Evolutionary conservation across 164 flowering plant genomes (phyloP).

Genomic region (Santalum album): DNA sequence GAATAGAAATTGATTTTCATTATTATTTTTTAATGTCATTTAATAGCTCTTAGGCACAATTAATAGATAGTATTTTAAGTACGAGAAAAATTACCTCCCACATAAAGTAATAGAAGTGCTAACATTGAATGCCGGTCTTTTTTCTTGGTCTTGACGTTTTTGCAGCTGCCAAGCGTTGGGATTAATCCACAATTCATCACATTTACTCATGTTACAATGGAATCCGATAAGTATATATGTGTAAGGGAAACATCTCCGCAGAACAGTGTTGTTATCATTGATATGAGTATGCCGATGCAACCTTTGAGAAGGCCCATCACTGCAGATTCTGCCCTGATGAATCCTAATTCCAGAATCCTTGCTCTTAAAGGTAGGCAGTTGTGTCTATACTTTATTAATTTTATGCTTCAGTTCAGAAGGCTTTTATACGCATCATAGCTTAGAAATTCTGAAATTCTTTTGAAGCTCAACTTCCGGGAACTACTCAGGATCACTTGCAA

Average conservation of each 20-base stretch:
- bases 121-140: slow-evolving; percentile 4
- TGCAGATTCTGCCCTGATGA: slow-evolving; percentile 98
- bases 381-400: background rate
- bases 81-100: background rate
- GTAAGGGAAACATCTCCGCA: slow-evolving; percentile 97
- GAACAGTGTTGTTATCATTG: slow-evolving; percentile 91
- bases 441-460: slow-evolving; percentile 12
- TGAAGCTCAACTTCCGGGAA: slow-evolving; percentile 96
- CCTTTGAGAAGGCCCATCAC: slow-evolving; percentile 97
- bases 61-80: background rate
- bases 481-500: slow-evolving; percentile 92
- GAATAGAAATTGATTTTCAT: no score
- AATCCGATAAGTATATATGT: slow-evolving; percentile 94
- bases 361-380: slow-evolving; percentile 77
- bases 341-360: slow-evolving; percentile 85
- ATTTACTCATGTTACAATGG: slow-evolving; percentile 97
- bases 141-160: slow-evolving; percentile 22
- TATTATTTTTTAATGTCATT: no score
- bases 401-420: background rate
- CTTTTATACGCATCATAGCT: slow-evolving; percentile 4
- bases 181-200: slow-evolving; percentile 91
- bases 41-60: no score
- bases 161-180: slow-evolving; percentile 87
- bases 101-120: background rate
- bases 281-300: slow-evolving; percentile 96